Evolutionary conservation across 83 land plant genomes (phyloP), one percentile per base, ranked within the genome.

Genomic region (Diphasiastrum complanatum): DNA sequence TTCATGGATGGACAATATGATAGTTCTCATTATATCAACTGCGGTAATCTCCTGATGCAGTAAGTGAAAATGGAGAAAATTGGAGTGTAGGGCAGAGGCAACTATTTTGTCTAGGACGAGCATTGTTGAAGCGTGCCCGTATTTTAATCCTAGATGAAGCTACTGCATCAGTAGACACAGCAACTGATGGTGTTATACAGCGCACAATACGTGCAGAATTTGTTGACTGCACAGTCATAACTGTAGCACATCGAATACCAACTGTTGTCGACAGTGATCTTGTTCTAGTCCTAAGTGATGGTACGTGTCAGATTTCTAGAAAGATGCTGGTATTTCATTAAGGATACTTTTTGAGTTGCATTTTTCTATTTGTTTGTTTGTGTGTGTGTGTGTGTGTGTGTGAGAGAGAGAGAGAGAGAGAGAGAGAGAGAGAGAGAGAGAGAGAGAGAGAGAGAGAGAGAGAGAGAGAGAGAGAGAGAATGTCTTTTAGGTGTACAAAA

Each of bases 11-110:
- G n/a, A n/a, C n/a, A n/a, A n/a, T n/a, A n/a, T n/a, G n/a, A n/a
- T n/a, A n/a, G n/a, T n/a, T n/a, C n/a, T n/a, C n/a, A n/a, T n/a
- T n/a, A n/a, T n/a, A n/a, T n/a, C n/a, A n/a, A n/a, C n/a, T n/a
- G n/a, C n/a, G n/a, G n/a, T 26, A 22, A 38, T 55, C 4, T 53
- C 19, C 43, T 37, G 24, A 23, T 60, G 32, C 84, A 87, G 92
- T 87, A 37, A 51, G 74, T 36, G 92, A 87, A 61, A 81, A 87
- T 74, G 92, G 92, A 27, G 92, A 87, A 31, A 88, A 88, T 45
- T 84, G 95, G 89, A 88, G 95, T 66, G 89, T 88, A 46, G 89
- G 89, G n/a, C 86, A 88, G 43, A 41, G 89, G 45, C 84, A 88
- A 51, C 82, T 88, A 43, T 72, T 88, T 54, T 82, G 86, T 18